phyloP scores from a whole-genome alignment of 768 basidiomycete species.

The Asterophora lycoperdoides region DNA sequence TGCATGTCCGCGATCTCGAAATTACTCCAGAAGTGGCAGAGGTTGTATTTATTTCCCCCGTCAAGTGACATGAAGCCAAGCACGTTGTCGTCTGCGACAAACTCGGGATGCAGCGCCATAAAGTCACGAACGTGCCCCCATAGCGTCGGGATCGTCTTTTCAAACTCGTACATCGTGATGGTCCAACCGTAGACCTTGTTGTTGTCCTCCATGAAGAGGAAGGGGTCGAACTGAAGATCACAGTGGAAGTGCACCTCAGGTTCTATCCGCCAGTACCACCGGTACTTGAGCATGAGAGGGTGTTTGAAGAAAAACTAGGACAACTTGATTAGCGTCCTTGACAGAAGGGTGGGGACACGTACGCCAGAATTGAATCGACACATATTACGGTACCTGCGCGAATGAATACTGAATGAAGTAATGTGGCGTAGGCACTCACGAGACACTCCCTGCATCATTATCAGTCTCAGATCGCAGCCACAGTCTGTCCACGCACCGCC shows the following conservation, averaged over 20 bases:
- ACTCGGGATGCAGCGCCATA: conserved; percentile 49
- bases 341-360: conserved; percentile 14
- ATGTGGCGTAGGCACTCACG: conserved; percentile 20
- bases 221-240: conserved; percentile 64
- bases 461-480: background rate
- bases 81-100: conserved; percentile 55
- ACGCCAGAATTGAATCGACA: conserved; percentile 72
- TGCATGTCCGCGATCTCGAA: conserved; percentile 74
- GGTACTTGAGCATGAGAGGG: conserved; percentile 58
- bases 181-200: conserved; percentile 80
- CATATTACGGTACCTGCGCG: conserved; percentile 66
- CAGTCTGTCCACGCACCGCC: conserved; percentile 31
- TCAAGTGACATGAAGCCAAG: conserved; percentile 67
- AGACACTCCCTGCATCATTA: conserved; percentile 20
- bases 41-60: conserved; percentile 56
- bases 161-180: conserved; percentile 71
- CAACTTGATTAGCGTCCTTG: background rate
- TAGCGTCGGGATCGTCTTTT: conserved; percentile 72
- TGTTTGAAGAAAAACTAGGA: conserved; percentile 72
- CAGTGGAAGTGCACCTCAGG: conserved; percentile 77
- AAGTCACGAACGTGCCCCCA: conserved; percentile 73
- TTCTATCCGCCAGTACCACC: conserved; percentile 69
- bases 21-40: conserved; percentile 73
- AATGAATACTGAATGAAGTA: conserved; percentile 15
- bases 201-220: conserved; percentile 68